phyloP scores from a whole-genome alignment of 768 basidiomycete genomes.

The Auriculariales sp. region DNA sequence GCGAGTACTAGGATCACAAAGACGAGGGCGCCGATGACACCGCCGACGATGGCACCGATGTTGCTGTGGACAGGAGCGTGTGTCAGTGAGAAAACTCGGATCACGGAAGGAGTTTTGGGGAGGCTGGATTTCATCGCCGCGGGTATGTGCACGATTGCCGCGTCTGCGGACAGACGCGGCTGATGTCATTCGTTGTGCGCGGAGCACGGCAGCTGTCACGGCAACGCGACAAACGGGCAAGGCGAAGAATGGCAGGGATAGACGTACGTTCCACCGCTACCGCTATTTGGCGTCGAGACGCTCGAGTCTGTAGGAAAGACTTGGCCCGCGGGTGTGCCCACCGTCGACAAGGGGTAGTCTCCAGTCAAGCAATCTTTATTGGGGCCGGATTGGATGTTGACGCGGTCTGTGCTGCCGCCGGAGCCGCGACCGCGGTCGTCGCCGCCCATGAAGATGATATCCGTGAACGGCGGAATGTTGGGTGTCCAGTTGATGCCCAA shows the following conservation, averaged over 20 bases:
- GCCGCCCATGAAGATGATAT: conserved; percentile 1
- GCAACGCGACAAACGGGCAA: conserved; percentile 13
- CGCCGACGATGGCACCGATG: conserved; percentile 38
- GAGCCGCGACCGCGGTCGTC: not conserved
- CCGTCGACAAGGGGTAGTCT: conserved; percentile 61
- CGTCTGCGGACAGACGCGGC: not conserved
- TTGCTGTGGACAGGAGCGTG: too few relatives aligned
- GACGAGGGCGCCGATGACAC: conserved; percentile 31
- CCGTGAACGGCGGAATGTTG: not conserved
- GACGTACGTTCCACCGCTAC: conserved; percentile 12
- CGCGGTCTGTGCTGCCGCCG: conserved; percentile 32
- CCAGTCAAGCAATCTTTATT: conserved; percentile 40
- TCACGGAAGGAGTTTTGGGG: too few relatives aligned
- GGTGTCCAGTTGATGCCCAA: conserved; percentile 3
- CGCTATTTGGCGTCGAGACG: conserved; percentile 33
- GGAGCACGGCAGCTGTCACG: conserved; percentile 3
- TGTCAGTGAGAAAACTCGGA: too few relatives aligned
- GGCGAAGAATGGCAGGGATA: not conserved
- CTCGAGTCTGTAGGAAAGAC: not conserved
- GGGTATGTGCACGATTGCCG: not conserved
- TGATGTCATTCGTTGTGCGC: conserved; percentile 16
- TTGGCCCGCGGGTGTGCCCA: conserved; percentile 59
- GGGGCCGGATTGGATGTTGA: conserved; percentile 34
- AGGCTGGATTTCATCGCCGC: too few relatives aligned
- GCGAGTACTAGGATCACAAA: conserved; percentile 13